Evolutionary conservation across 306 rosid genomes (phyloP).

Genomic region (Lablab purpureus): DNA sequence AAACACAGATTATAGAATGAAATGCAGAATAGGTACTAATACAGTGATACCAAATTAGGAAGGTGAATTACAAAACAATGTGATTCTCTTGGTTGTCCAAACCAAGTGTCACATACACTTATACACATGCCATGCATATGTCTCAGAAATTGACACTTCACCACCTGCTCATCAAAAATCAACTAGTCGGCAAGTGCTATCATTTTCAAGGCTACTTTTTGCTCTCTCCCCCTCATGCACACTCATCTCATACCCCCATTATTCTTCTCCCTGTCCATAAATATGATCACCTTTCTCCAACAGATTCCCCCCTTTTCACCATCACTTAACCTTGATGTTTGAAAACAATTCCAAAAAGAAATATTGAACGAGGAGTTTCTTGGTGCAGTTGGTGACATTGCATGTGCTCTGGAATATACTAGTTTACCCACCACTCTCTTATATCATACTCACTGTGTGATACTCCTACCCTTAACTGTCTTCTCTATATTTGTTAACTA

Average conservation of each 20-base stretch:
- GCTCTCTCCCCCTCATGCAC: conserved; percentile 7
- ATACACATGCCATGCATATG: conserved; percentile 48
- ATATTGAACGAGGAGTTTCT: conserved; percentile 52
- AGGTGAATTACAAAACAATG: neutral
- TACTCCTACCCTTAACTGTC: conserved; percentile 37
- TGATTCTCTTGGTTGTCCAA: conserved; percentile 52
- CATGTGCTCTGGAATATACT: conserved; percentile 69
- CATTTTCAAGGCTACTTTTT: conserved; percentile 36
- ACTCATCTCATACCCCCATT: neutral
- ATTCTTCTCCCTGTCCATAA: conserved; percentile 53
- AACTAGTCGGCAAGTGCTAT: conserved; percentile 49
- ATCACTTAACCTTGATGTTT: conserved; percentile 47
- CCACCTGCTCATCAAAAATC: conserved; percentile 51
- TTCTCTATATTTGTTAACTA: conserved; percentile 28
- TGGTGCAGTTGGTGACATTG: conserved; percentile 54
- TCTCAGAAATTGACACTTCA: conserved; percentile 61
- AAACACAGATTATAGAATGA: too few species aligned
- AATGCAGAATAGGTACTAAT: neutral
- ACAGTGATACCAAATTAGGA: neutral
- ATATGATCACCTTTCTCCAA: conserved; percentile 59
- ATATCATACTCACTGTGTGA: conserved; percentile 39
- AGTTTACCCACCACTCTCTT: conserved; percentile 51
- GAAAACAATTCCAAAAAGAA: conserved; percentile 45
- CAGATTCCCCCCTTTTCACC: conserved; percentile 48
- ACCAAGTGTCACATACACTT: conserved; percentile 36